Evolutionary conservation across 1,284 basidiomycete species (phyloP).

Genomic region (Melampsora abietis-canadensis): DNA sequence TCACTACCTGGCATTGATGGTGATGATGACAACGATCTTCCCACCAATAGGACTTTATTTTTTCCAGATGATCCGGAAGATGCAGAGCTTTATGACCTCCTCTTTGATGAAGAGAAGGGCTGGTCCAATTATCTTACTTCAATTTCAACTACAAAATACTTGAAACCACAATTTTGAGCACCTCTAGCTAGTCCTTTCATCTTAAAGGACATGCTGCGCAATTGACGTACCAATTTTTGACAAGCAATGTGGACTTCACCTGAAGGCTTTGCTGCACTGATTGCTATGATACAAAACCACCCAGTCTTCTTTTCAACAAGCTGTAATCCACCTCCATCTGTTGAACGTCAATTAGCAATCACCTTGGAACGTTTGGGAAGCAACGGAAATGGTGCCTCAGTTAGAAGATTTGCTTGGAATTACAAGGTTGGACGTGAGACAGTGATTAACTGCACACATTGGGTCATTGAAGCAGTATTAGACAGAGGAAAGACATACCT

Average conservation of each 20-base stretch:
- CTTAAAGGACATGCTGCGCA: background rate
- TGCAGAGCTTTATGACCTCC: no score
- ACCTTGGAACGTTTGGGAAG: conserved; percentile 1
- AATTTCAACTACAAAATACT: background rate
- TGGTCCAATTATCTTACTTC: no score
- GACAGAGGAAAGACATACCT: background rate
- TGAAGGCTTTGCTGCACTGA: background rate
- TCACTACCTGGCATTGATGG: no score
- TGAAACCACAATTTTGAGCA: background rate
- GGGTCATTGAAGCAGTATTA: conserved; percentile 6
- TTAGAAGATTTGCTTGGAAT: conserved; percentile 7
- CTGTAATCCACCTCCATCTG: background rate
- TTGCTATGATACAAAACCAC: background rate
- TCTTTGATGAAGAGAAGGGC: no score
- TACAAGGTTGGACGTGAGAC: background rate
- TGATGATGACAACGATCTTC: no score
- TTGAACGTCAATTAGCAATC: conserved; percentile 4
- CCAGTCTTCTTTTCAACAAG: background rate
- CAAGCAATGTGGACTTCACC: background rate
- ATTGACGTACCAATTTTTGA: background rate
- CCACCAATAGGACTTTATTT: no score
- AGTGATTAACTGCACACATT: background rate
- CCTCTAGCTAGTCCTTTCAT: background rate
- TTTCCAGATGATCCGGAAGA: no score
- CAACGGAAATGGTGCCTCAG: conserved; percentile 21